Conservation (phyloP, 257 asterid genomes). For the Lantana camara region DNA sequence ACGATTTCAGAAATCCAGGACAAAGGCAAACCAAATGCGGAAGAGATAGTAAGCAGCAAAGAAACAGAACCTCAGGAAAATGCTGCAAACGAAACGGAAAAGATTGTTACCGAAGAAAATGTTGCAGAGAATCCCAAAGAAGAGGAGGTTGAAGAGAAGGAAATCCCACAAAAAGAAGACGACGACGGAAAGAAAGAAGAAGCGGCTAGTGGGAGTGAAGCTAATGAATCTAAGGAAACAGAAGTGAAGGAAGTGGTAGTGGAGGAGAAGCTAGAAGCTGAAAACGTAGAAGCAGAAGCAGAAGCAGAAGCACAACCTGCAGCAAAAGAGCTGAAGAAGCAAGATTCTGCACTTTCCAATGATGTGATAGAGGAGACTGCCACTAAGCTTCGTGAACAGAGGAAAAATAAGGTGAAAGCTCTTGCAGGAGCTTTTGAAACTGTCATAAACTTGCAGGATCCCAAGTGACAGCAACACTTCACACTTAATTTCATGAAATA, state of each 20-base stretch:
- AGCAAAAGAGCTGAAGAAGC: slow-evolving; percentile 38
- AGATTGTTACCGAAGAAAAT: slow-evolving; percentile 25
- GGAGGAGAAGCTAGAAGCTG: slow-evolving; percentile 26
- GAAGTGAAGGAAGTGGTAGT: slow-evolving; percentile 18
- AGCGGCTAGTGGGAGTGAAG: slow-evolving; percentile 3
- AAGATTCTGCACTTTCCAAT: slow-evolving; percentile 48
- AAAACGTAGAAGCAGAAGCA: slow-evolving; percentile 7
- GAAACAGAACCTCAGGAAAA: slow-evolving; percentile 17
- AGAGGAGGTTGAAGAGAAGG: slow-evolving; percentile 25
- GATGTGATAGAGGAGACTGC: slow-evolving; percentile 75
- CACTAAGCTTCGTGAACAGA: slow-evolving; percentile 61
- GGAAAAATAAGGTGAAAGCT: slow-evolving; percentile 72
- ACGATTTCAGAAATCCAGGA: background rate
- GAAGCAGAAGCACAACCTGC: slow-evolving; percentile 8
- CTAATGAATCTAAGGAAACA: slow-evolving; percentile 8
- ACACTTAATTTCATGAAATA: background rate
- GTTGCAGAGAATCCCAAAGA: slow-evolving; percentile 23
- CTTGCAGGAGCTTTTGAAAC: slow-evolving; percentile 86
- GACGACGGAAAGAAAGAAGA: slow-evolving; percentile 24
- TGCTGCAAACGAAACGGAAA: background rate
- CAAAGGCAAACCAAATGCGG: slow-evolving; percentile 22
- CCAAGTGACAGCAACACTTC: slow-evolving; percentile 31
- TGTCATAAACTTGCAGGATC: slow-evolving; percentile 64
- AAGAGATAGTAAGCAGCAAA: slow-evolving; percentile 26
- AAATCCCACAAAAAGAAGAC: background rate